These are phyloP conservation scores for Juglanconis oblonga DNA, from an alignment of 2,329 filamentous ascomycete species.

Conservation along the genomic window DNA sequence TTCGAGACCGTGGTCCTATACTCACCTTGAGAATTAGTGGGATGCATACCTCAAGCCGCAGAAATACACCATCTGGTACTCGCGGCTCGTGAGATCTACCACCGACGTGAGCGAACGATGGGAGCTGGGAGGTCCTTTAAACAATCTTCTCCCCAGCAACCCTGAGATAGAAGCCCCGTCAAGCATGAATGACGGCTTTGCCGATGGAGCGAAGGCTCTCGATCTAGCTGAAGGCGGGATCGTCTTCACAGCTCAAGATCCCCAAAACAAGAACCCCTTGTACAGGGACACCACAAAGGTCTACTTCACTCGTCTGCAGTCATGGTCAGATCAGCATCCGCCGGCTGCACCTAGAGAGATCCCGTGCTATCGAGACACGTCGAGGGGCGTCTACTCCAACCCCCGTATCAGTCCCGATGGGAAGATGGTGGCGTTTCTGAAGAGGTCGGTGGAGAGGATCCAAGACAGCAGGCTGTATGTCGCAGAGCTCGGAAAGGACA, in stretches of 20 bases:
- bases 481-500: constrained; percentile 26
- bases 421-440: constrained; percentile 33
- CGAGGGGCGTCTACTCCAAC: constrained; percentile 18
- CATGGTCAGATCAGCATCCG: constrained; percentile 23
- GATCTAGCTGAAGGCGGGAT: constrained; percentile 34
- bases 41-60: constrained; percentile 29
- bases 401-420: constrained; percentile 37
- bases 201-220: constrained; percentile 24
- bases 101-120: constrained; percentile 21
- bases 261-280: constrained; percentile 16
- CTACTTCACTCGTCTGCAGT: constrained; percentile 33
- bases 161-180: constrained; percentile 31
- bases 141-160: constrained; percentile 30
- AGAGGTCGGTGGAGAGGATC: constrained; percentile 22
- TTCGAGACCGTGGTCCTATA: not conserved
- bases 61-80: constrained; percentile 38
- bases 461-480: constrained; percentile 30
- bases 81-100: constrained; percentile 26
- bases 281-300: constrained; percentile 22
- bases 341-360: not conserved
- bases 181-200: constrained; percentile 24
- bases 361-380: constrained; percentile 23
- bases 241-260: constrained; percentile 29
- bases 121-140: constrained; percentile 27
- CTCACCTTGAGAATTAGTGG: constrained; percentile 25